A percentile compares a stretch with the other conserved stretches of the same genome.
These are phyloP conservation scores for Hevea brasiliensis DNA, from an alignment of 345 rosid genomes.

Conservation along the genomic window DNA sequence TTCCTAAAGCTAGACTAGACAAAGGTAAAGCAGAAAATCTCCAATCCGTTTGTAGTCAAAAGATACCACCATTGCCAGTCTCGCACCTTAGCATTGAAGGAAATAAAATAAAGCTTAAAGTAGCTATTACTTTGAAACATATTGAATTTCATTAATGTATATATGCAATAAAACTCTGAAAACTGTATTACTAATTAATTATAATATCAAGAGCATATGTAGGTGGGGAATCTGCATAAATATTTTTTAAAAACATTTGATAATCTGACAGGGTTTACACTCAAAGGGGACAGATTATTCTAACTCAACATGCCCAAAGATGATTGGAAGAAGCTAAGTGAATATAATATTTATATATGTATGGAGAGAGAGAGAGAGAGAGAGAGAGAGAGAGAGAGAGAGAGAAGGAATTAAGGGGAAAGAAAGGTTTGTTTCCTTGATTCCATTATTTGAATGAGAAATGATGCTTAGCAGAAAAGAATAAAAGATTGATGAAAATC, in stretches of 20 bases:
- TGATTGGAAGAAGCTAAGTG: constrained; percentile 22
- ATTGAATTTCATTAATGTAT: no score
- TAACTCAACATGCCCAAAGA: constrained; percentile 8
- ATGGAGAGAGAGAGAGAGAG: constrained; percentile 1
- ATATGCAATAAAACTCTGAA: no score
- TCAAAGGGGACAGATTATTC: constrained; percentile 18
- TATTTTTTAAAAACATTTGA: constrained; percentile 1
- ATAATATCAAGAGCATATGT: no score
- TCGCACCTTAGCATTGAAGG: constrained; percentile 27
- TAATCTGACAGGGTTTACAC: constrained; percentile 18
- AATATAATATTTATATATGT: no score
- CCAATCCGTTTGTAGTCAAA: constrained; percentile 20
- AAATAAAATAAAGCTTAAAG: constrained; percentile 24
- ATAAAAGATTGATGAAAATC: constrained; percentile 10
- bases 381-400: neutral
- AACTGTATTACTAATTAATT: no score
- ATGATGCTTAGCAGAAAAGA: constrained; percentile 33
- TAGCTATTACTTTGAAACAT: no score
- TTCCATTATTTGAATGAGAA: constrained; percentile 36
- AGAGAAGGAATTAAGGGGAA: neutral
- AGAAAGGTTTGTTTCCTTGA: constrained; percentile 38
- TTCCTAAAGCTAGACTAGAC: no score
- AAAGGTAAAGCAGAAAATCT: neutral
- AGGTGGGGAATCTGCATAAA: constrained; percentile 21
- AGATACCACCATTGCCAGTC: constrained; percentile 18